Evolutionary conservation across 345 rosid species (phyloP).

Genomic region (Laguncularia racemosa): DNA sequence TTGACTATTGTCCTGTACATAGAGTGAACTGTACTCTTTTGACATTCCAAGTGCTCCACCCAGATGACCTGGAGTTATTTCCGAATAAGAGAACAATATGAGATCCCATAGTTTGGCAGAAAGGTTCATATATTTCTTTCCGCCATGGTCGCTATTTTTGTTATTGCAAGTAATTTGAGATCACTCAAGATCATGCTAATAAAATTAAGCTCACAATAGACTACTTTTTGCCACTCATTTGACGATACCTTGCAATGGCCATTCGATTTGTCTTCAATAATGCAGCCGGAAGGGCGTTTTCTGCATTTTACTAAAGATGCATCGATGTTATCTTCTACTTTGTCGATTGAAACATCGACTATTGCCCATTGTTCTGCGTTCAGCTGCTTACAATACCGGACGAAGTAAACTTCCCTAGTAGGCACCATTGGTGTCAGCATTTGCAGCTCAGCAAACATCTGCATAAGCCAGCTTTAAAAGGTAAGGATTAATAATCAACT

Average conservation of each 20-base stretch:
- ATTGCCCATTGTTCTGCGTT: conserved; percentile 87
- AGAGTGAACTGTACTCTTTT: conserved; percentile 55
- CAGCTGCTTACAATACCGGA: conserved; percentile 71
- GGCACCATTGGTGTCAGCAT: conserved; percentile 94
- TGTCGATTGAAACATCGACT: conserved; percentile 79
- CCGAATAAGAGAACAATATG: too few relatives aligned
- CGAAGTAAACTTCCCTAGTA: conserved; percentile 85
- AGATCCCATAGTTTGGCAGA: too few relatives aligned
- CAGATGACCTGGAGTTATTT: conserved; percentile 57
- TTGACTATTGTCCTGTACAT: conserved; percentile 69
- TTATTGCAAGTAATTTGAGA: too few relatives aligned
- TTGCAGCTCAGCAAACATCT: conserved; percentile 98
- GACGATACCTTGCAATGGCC: conserved; percentile 77
- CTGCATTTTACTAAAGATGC: conserved; percentile 77
- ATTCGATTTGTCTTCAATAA: conserved; percentile 78
- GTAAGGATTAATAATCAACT: too few relatives aligned
- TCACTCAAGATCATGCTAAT: too few relatives aligned
- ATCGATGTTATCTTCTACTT: conserved; percentile 75
- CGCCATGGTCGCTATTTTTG: not conserved
- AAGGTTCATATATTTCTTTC: too few relatives aligned
- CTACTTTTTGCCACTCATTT: not conserved
- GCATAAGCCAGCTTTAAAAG: conserved; percentile 10
- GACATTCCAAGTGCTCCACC: conserved; percentile 93
- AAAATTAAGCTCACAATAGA: too few relatives aligned
- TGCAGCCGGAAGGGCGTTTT: conserved; percentile 97